Evolutionary conservation across 2,329 filamentous ascomycete species (phyloP), one percentile per base, ranked within the genome.

Genomic region (Proliferodiscus dingleyae): DNA sequence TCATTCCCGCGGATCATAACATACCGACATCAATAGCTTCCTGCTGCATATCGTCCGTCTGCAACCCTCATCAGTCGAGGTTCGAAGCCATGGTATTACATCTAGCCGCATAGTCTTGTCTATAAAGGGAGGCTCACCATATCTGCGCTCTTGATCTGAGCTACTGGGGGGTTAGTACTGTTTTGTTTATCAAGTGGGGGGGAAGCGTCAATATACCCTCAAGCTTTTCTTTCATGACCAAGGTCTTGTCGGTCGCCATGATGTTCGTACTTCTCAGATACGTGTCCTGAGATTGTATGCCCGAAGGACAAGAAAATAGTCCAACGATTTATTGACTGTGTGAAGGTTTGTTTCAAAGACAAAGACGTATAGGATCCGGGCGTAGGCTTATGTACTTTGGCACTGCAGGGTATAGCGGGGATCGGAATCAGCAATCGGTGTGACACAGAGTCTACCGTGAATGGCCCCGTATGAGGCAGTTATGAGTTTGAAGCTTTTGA

Each of bases 21-120:
- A 59, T 82, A 96, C 91, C 89, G 65, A 96, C 86, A 80, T 96
- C 89, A 63, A 98, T 87, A 37, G 85, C 88, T 70, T 97, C 91
- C 62, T 87, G 81, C 65, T 96, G 89, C 93, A 98, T 95, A 61
- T 96, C 90, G 49, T 97, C 91, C 61, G 85, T 91, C 93, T 97
- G 65, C 59, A 36, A 40, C 28, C 39, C n/a, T 45, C 21, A 24
- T 61, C 42, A 60, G 55, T n/a, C n/a, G n/a, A n/a, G n/a, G n/a
- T n/a, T n/a, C 9, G 13, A 23, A 2, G 36, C 13, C 39, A 19
- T 21, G 3, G 9, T 34, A 5, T 44, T 34, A 28, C 30, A 43
- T 23, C 38, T 15, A 15, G 5, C 29, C 23, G 24, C 37, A 23
- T 4, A 15, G 16, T 19, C 13, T 41, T 36, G n/a, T 32, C 29